These are phyloP conservation scores for Poterioochromonas sp. DNA, from an alignment of 352 stramenopile species.

Conservation along the genomic window DNA sequence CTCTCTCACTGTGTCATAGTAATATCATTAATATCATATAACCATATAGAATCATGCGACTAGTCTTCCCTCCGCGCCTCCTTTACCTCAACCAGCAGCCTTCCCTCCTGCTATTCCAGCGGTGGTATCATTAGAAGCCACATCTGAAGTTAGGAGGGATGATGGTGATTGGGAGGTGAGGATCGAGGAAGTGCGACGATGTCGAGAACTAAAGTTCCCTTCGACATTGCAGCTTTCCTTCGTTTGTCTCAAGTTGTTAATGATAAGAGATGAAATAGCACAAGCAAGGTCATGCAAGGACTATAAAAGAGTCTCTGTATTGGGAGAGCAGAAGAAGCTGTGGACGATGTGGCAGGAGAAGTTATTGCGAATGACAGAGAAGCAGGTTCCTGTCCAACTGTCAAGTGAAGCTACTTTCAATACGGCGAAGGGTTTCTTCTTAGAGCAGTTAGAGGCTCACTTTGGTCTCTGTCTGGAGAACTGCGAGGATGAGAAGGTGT, in stretches of 20 bases:
- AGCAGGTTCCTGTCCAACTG: not conserved
- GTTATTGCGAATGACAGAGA: not conserved
- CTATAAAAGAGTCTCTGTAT: not conserved
- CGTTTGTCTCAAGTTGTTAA: not conserved
- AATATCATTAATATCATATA: too few species aligned
- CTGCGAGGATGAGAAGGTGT: not conserved
- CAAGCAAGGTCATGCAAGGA: not conserved
- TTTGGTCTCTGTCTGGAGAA: not conserved
- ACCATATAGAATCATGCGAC: too few species aligned
- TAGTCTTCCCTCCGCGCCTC: too few species aligned
- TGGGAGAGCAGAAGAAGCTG: not conserved
- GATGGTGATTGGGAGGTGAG: not conserved
- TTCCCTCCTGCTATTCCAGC: too few species aligned
- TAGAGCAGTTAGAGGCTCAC: not conserved
- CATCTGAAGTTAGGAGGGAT: not conserved
- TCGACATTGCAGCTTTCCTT: not conserved
- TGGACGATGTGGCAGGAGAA: not conserved
- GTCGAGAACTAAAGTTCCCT: not conserved
- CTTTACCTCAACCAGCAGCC: too few species aligned
- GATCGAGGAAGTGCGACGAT: not conserved
- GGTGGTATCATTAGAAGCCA: too few species aligned
- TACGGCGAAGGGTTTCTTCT: not conserved
- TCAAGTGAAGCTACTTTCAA: constrained; percentile 1
- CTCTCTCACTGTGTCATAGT: too few species aligned
- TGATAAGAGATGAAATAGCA: not conserved